Evolutionary conservation across 441 rosid genomes (phyloP).

Genomic region (Arabidopsis lyrata): DNA sequence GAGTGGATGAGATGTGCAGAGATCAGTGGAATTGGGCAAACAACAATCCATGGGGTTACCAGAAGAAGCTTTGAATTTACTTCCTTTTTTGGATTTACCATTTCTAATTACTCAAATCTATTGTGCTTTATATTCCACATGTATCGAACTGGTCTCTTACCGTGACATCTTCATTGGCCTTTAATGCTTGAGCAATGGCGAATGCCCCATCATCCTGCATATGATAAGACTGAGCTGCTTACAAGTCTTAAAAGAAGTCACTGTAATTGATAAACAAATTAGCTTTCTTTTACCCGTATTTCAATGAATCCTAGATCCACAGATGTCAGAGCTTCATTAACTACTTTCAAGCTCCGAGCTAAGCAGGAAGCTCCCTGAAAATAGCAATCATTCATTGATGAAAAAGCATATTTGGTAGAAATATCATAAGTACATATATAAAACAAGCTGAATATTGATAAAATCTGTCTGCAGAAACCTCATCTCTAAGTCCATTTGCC

Average conservation of each 20-base stretch:
- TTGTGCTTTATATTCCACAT: conserved; percentile 23
- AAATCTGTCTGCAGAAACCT: conserved; percentile 54
- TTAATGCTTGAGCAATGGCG: conserved; percentile 94
- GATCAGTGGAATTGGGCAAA: conserved; percentile 82
- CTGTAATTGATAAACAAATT: conserved; percentile 3
- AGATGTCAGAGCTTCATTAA: conserved; percentile 86
- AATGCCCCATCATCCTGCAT: conserved; percentile 94
- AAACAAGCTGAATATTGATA: conserved; percentile 14
- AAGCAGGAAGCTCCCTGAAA: conserved; percentile 82
- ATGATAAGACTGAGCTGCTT: background rate
- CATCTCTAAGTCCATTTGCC: conserved; percentile 93
- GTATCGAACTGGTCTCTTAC: conserved; percentile 42
- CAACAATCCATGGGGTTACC: conserved; percentile 72
- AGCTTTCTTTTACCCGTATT: conserved; percentile 63
- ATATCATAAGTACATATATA: background rate
- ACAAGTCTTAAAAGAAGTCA: background rate
- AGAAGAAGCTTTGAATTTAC: conserved; percentile 51
- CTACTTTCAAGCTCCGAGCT: conserved; percentile 96
- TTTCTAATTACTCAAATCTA: conserved; percentile 30
- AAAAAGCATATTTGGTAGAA: background rate
- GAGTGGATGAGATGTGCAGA: conserved; percentile 73
- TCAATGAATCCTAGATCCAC: conserved; percentile 93
- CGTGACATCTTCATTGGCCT: conserved; percentile 88
- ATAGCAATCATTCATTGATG: conserved; percentile 8
- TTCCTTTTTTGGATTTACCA: background rate